A percentile compares a stretch with the other conserved stretches of the same genome.
phyloP scores from a whole-genome alignment of 164 flowering plant genomes.

The Vitis amurensis region DNA sequence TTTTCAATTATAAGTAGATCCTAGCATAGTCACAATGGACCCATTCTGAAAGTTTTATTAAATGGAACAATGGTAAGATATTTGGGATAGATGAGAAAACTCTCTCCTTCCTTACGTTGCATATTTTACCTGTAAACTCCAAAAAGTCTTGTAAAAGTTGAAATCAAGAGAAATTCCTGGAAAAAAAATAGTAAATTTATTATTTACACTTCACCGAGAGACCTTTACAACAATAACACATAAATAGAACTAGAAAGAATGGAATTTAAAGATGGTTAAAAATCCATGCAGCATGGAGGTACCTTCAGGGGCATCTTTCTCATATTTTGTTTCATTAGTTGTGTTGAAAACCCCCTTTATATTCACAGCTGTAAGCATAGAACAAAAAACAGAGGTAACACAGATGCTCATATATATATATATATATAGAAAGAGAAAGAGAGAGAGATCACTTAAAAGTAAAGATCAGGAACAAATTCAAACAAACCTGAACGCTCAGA shows the following conservation, averaged over 20 bases:
- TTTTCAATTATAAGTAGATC: too few relatives aligned
- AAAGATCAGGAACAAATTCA: background rate
- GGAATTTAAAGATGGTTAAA: background rate
- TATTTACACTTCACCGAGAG: background rate
- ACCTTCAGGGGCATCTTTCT: slow-evolving; percentile 92
- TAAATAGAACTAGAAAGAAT: background rate
- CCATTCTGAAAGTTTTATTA: too few relatives aligned
- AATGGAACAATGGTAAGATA: background rate
- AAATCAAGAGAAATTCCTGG: slow-evolving; percentile 90
- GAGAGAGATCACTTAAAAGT: background rate
- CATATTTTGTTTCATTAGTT: slow-evolving; percentile 94
- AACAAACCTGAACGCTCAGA: slow-evolving; percentile 93
- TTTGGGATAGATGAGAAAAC: background rate
- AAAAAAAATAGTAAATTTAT: slow-evolving; percentile 5
- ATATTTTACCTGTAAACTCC: slow-evolving; percentile 90
- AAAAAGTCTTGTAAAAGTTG: slow-evolving; percentile 96
- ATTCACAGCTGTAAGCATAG: slow-evolving; percentile 74
- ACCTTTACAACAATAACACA: background rate
- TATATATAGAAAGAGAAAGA: too few relatives aligned
- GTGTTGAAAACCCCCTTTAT: slow-evolving; percentile 99
- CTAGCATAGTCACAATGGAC: too few relatives aligned
- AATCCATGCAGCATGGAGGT: slow-evolving; percentile 8
- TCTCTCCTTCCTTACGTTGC: background rate
- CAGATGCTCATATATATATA: background rate
- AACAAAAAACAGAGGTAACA: slow-evolving; percentile 5